Evolutionary conservation across 371 early-diverging fungal species (phyloP).

Genomic region (Apophysomyces ossiformis): DNA sequence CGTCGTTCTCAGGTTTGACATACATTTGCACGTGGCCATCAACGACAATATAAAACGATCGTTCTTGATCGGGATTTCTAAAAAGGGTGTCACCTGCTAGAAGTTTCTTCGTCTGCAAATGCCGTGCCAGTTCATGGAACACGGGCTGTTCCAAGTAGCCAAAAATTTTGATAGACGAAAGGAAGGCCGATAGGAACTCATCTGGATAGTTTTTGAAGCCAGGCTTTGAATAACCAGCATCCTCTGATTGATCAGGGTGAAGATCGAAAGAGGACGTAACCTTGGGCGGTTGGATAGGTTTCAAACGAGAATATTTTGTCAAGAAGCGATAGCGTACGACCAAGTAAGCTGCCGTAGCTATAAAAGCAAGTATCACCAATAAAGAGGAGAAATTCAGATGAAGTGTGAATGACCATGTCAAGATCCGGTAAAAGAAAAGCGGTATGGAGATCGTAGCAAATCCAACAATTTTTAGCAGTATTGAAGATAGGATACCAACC

Average conservation of each 20-base stretch:
- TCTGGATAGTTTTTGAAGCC: slow-evolving; percentile 70
- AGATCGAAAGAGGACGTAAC: slow-evolving; percentile 76
- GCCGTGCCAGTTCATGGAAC: slow-evolving; percentile 92
- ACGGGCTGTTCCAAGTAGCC: slow-evolving; percentile 96
- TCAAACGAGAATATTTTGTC: slow-evolving; percentile 81
- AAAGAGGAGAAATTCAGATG: slow-evolving; percentile 69
- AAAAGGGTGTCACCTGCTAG: slow-evolving; percentile 88
- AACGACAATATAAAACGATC: slow-evolving; percentile 92
- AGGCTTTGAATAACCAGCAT: slow-evolving; percentile 52
- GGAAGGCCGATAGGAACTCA: slow-evolving; percentile 83
- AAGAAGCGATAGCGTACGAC: slow-evolving; percentile 75
- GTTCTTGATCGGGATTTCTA: slow-evolving; percentile 74
- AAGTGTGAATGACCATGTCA: slow-evolving; percentile 73
- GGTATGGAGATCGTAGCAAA: slow-evolving; percentile 65
- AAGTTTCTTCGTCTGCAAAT: slow-evolving; percentile 84
- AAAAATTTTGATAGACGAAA: slow-evolving; percentile 94
- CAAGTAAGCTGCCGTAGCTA: slow-evolving; percentile 51
- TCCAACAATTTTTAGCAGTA: slow-evolving; percentile 53
- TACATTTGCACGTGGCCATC: slow-evolving; percentile 93
- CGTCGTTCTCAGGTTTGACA: slow-evolving; percentile 51
- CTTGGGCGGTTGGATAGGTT: slow-evolving; percentile 56
- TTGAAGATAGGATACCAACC: slow-evolving; percentile 43
- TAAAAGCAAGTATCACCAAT: slow-evolving; percentile 47
- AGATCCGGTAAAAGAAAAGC: slow-evolving; percentile 57
- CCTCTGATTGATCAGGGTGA: slow-evolving; percentile 77